Evolutionary conservation across 441 rosid genomes (phyloP).

Genomic region (Bruguiera hainesii): DNA sequence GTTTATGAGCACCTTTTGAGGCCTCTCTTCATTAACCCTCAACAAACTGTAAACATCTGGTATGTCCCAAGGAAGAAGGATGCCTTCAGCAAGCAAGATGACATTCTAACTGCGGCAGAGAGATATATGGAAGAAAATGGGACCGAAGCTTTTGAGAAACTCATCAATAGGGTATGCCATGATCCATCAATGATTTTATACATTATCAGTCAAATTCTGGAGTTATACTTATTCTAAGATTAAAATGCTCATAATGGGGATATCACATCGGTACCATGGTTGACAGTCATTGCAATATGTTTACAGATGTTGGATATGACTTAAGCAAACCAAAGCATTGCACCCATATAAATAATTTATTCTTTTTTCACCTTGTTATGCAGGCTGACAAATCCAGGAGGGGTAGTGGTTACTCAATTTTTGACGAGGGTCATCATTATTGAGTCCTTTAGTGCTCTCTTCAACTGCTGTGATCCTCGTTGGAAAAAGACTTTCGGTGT

Average conservation of each 20-base stretch:
- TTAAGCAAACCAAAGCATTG: neutral
- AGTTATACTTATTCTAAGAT: neutral
- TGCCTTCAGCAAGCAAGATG: conserved; percentile 56
- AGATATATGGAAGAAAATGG: conserved; percentile 75
- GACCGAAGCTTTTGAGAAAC: conserved; percentile 74
- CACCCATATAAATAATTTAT: neutral
- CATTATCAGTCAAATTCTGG: neutral
- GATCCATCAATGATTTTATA: neutral
- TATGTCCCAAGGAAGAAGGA: conserved; percentile 70
- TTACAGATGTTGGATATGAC: neutral
- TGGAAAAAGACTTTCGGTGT: neutral
- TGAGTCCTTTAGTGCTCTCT: conserved; percentile 17
- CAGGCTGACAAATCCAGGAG: conserved; percentile 68
- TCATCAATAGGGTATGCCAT: conserved; percentile 55
- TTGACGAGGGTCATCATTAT: conserved; percentile 29
- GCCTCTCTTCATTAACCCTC: conserved; percentile 67
- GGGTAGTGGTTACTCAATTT: conserved; percentile 16
- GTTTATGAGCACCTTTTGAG: conserved; percentile 85
- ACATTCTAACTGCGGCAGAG: conserved; percentile 81
- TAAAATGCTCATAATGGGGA: neutral
- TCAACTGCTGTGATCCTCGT: neutral
- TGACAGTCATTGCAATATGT: too few species aligned
- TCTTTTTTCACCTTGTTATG: conserved; percentile 1
- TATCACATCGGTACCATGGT: neutral
- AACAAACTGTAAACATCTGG: conserved; percentile 71